Evolutionary conservation across 129 eudicot species (phyloP).

Genomic region (sunflower (Helianthus annuus)): DNA sequence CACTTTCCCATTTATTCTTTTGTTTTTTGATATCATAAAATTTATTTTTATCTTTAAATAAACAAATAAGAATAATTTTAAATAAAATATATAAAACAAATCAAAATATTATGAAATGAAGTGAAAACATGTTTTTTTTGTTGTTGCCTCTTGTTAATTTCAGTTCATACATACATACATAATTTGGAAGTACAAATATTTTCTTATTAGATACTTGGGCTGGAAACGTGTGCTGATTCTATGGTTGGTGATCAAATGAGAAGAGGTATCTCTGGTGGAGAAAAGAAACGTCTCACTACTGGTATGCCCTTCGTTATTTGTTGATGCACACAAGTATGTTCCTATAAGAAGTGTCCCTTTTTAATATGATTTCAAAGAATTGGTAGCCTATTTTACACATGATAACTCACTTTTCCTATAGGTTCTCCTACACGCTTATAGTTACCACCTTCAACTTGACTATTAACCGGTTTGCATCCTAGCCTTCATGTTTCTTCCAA

Average conservation of each 20-base stretch:
- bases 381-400: no score
- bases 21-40: no score
- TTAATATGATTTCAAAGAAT: not conserved
- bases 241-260: constrained; percentile 46
- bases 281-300: constrained; percentile 45
- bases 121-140: no score
- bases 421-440: not conserved
- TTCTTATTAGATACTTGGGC: constrained; percentile 37
- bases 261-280: constrained; percentile 52
- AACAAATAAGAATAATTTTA: no score
- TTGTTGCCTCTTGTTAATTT: not conserved
- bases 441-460: not conserved
- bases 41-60: no score
- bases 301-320: constrained; percentile 18
- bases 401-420: not conserved
- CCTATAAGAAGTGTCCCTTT: not conserved
- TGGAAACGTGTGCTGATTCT: constrained; percentile 47
- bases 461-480: not conserved
- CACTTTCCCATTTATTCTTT: no score
- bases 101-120: not conserved
- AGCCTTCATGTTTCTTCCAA: not conserved
- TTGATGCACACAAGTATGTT: not conserved
- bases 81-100: no score
- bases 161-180: not conserved
- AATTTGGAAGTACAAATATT: no score